Conservation (phyloP, 2,329 filamentous ascomycete genomes). For the Domatiomyces globalis region DNA sequence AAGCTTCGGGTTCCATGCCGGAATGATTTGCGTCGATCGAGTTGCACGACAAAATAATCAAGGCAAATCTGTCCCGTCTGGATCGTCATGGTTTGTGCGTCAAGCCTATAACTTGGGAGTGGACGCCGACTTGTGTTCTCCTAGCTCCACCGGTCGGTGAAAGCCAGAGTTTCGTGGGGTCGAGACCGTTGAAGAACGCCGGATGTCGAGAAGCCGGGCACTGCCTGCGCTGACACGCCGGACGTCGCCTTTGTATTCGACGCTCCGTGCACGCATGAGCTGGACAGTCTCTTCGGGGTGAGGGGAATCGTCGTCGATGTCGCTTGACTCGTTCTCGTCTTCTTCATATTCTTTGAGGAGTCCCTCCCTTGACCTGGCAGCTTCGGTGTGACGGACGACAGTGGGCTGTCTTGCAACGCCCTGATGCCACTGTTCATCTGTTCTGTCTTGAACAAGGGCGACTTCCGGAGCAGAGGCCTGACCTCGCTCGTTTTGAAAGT, state of each 20-base stretch:
- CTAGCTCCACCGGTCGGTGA: background rate
- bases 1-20: background rate
- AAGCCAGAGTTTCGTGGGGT: slow-evolving; percentile 7
- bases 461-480: slow-evolving; percentile 9
- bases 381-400: slow-evolving; percentile 46
- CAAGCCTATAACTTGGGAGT: background rate
- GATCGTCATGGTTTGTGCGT: background rate
- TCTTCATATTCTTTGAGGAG: slow-evolving; percentile 23
- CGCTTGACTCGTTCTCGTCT: slow-evolving; percentile 13
- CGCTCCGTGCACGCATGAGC: slow-evolving; percentile 48
- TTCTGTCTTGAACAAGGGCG: slow-evolving; percentile 1
- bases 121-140: background rate
- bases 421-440: slow-evolving; percentile 35
- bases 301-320: slow-evolving; percentile 15
- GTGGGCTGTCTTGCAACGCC: slow-evolving; percentile 45
- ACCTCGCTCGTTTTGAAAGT: slow-evolving; percentile 45
- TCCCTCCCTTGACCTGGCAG: slow-evolving; percentile 46
- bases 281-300: slow-evolving; percentile 8
- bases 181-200: slow-evolving; percentile 32
- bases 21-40: background rate
- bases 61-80: slow-evolving; percentile 2
- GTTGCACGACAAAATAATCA: slow-evolving; percentile 6
- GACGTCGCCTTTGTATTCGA: slow-evolving; percentile 52
- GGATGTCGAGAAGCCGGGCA: slow-evolving; percentile 57
- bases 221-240: slow-evolving; percentile 65